A percentile compares a stretch with the other conserved stretches of the same genome.
These are phyloP conservation scores for Globisporangium viniferum DNA, from an alignment of 352 stramenopile genomes.

Conservation along the genomic window DNA sequence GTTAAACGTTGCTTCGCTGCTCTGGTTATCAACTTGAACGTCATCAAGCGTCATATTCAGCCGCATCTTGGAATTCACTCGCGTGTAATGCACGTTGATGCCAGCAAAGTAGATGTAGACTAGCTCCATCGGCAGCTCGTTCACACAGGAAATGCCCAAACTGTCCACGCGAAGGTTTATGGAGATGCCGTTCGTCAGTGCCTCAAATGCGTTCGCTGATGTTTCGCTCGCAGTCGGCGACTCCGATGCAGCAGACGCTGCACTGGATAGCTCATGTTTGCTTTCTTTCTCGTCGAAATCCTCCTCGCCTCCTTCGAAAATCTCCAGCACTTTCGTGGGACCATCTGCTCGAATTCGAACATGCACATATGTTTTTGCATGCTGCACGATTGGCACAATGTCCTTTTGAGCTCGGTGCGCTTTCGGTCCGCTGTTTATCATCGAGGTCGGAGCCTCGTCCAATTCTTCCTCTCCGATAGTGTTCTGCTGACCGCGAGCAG, in stretches of 20 bases:
- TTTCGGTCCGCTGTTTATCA: slow-evolving; percentile 25
- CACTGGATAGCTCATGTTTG: slow-evolving; percentile 73
- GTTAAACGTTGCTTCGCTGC: slow-evolving; percentile 76
- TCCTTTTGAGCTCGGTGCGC: slow-evolving; percentile 33
- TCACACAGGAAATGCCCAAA: slow-evolving; percentile 85
- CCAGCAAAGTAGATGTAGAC: slow-evolving; percentile 84
- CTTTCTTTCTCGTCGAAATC: slow-evolving; percentile 83
- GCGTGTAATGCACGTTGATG: slow-evolving; percentile 74
- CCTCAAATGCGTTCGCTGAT: slow-evolving; percentile 72
- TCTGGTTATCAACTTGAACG: slow-evolving; percentile 88
- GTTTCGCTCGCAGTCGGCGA: slow-evolving; percentile 70
- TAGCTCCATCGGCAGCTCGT: slow-evolving; percentile 82
- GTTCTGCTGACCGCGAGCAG: slow-evolving; percentile 34
- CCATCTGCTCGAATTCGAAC: slow-evolving; percentile 85
- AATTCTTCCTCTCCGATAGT: slow-evolving; percentile 16
- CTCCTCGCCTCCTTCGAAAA: slow-evolving; percentile 87
- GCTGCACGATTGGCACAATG: slow-evolving; percentile 47
- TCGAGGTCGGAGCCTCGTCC: slow-evolving; percentile 29
- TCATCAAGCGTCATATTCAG: slow-evolving; percentile 85
- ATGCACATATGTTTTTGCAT: slow-evolving; percentile 85
- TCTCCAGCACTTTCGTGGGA: slow-evolving; percentile 88
- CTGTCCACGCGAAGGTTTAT: slow-evolving; percentile 72
- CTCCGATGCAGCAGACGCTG: slow-evolving; percentile 53
- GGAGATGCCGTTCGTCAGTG: slow-evolving; percentile 59
- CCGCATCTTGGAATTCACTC: slow-evolving; percentile 79